Base-by-base conservation (phyloP, 2,329 filamentous ascomycete genomes). In the Aspergillus ochraceoroseus region DNA sequence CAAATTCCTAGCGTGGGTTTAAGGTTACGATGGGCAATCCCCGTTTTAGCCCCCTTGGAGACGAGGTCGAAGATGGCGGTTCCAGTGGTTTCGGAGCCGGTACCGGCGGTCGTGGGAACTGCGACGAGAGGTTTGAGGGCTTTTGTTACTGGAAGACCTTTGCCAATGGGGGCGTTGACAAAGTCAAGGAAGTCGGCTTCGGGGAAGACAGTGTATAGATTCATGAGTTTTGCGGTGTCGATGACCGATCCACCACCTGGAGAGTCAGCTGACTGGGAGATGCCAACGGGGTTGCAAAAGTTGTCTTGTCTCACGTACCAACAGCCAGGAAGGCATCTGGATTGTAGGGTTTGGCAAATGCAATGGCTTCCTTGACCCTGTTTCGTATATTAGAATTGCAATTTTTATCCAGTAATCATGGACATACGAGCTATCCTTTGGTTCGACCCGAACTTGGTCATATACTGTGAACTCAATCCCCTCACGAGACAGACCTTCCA, bases 211-310 rank as follows among this genome's bases (percentile, higher is more conserved):
- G 83, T 85, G 69, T 96, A 96, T 0, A 98, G 76, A 61, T 98
- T 98, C 89, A 98, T 96, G 41, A 98, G 75, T 68, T 98, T 98
- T 39, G 92, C 90, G 1, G 92, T 98, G 67, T 98, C 92, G 53
- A 98, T 98, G 51, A 96, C 92, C 26, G 87, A 94, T 25, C 92
- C 92, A 53, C 88, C 83, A 12, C 77, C 65, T 68, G 22, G 15
- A 39, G 8, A 27, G 12, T 43, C 46, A 57, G 45, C 28, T 27
- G 9, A 12, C 15, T 20, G 9, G 20, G 20, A 22, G 9, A 9
- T 5, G 20, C 9, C 20, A 9, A 22, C 5, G 9, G 20, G 20
- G 23, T 32, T 30, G 7, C 18, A 26, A 30, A 7, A 7, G 13
- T 8, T 2, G 12, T 5, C 2, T 5, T 12, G 1, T 13, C 5